These are phyloP conservation scores for Crataegus laevigata DNA, from an alignment of 306 rosid species.

Conservation along the genomic window DNA sequence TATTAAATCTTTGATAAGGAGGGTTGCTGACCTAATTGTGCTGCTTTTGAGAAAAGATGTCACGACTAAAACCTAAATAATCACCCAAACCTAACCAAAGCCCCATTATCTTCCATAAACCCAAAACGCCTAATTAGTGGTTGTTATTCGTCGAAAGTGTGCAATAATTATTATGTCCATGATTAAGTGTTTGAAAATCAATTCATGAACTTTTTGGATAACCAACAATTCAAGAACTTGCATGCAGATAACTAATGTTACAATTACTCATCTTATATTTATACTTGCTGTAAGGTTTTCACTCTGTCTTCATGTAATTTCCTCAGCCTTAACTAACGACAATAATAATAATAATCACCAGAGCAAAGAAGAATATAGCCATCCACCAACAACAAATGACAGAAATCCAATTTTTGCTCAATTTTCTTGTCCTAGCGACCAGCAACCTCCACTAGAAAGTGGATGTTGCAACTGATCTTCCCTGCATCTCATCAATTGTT, in stretches of 20 bases:
- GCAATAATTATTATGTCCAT: constrained; percentile 12
- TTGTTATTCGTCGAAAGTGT: constrained; percentile 5
- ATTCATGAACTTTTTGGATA: background rate
- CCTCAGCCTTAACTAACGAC: too few species aligned
- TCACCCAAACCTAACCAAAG: background rate
- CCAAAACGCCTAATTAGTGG: background rate
- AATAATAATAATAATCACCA: background rate
- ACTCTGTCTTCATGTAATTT: background rate
- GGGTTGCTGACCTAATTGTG: constrained; percentile 23
- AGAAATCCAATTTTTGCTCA: background rate
- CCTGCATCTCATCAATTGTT: background rate
- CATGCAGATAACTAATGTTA: background rate
- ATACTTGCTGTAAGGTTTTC: background rate
- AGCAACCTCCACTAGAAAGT: background rate
- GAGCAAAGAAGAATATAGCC: background rate
- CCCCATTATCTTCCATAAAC: background rate
- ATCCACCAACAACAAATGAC: background rate
- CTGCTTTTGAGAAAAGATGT: background rate
- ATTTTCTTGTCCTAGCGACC: background rate
- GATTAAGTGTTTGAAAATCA: constrained; percentile 4
- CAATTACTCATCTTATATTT: background rate
- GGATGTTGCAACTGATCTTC: background rate
- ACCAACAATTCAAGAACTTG: background rate
- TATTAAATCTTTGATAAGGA: background rate
- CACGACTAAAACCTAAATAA: background rate